Percentiles rank a stretch among this genome's conserved stretches.
Evolutionary conservation across 306 rosid genomes (phyloP).

Genomic region (Pyrus communis): DNA sequence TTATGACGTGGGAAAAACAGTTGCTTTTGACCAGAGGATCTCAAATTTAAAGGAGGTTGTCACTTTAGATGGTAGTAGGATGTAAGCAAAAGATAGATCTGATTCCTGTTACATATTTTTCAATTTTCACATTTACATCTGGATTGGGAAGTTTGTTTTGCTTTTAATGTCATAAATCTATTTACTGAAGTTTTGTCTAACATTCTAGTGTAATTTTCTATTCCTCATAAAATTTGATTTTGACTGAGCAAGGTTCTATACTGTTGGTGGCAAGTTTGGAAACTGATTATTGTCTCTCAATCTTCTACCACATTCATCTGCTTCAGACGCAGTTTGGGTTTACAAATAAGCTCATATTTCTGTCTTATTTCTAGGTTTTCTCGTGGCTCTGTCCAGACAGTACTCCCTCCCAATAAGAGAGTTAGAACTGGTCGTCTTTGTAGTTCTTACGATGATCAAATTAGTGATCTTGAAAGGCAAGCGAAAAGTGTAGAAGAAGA

Average conservation of each 20-base stretch:
- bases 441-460: conserved; percentile 58
- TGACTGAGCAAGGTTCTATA: background rate
- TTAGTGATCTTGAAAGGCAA: conserved; percentile 29
- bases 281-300: background rate
- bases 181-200: background rate
- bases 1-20: conserved; percentile 67
- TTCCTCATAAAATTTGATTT: background rate
- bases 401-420: conserved; percentile 45
- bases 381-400: conserved; percentile 67
- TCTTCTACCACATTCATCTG: background rate
- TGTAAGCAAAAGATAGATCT: conserved; percentile 39
- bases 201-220: background rate
- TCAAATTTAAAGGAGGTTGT: conserved; percentile 72
- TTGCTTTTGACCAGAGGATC: conserved; percentile 68
- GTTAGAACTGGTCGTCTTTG: conserved; percentile 54
- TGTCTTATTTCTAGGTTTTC: conserved; percentile 55
- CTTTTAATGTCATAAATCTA: background rate
- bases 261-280: background rate
- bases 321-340: background rate
- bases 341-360: background rate
- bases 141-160: background rate
- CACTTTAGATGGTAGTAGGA: conserved; percentile 52
- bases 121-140: background rate
- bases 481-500: conserved; percentile 30
- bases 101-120: background rate